Conservation (phyloP, 805 yeast genomes). For the Kluyveromyces wickerhamii region DNA sequence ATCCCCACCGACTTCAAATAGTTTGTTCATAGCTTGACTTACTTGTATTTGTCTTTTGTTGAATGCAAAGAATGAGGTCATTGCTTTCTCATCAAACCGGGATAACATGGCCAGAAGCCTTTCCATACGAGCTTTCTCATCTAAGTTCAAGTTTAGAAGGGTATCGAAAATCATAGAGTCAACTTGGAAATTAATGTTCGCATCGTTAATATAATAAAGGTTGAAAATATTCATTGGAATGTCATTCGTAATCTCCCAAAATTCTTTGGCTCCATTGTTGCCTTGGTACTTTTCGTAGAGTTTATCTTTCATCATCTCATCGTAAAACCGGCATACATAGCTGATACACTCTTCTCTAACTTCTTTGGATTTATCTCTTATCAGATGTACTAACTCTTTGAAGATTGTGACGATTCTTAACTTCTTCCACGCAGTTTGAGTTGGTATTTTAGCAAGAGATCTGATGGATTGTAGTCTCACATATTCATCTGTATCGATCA, state of each 20-base stretch:
- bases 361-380: constrained; percentile 61
- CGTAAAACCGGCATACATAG: constrained; percentile 48
- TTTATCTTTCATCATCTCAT: constrained; percentile 34
- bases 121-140: constrained; percentile 39
- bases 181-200: constrained; percentile 53
- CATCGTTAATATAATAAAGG: constrained; percentile 67
- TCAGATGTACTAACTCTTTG: constrained; percentile 48
- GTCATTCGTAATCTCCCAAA: constrained; percentile 26
- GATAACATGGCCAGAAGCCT: constrained; percentile 44
- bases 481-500: constrained; percentile 66
- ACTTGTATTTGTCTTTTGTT: constrained; percentile 59
- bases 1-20: constrained; percentile 41
- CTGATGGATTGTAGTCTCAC: constrained; percentile 59
- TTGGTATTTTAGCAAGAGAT: constrained; percentile 41
- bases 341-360: constrained; percentile 55
- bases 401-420: constrained; percentile 42
- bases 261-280: constrained; percentile 12
- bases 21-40: constrained; percentile 42
- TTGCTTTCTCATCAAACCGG: constrained; percentile 48
- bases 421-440: constrained; percentile 39
- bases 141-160: constrained; percentile 47
- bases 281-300: constrained; percentile 8
- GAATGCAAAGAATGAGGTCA: constrained; percentile 60
- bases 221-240: constrained; percentile 63
- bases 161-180: constrained; percentile 55